Base-by-base conservation (phyloP, 768 basidiomycete species). In the Crassisporium funariophilum region DNA sequence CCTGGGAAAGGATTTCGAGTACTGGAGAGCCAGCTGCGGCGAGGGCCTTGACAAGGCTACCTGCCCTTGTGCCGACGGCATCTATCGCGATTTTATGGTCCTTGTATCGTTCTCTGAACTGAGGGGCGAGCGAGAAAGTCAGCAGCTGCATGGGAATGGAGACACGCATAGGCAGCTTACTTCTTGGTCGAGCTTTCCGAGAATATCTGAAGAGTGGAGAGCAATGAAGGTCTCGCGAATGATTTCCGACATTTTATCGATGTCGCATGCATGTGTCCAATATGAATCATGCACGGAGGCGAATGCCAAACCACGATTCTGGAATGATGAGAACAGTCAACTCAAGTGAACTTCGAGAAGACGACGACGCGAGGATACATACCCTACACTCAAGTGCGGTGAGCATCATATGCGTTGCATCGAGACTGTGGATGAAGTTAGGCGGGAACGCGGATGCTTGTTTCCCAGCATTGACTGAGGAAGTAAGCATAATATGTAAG, bases 231-330 rank as follows among this genome's bases (percentile, higher is more conserved):
- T 92, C 35, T 95, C 88, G 21, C 95, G 87, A 58, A 98, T 95
- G 56, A 89, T 76, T 37, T 73, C 75, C 0, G 91, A 89, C 93
- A 98, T 95, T 41, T 82, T 70, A 67, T 97, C 91, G 44, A 98
- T 86, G 54, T 77, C 80, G 35, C 72, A 80, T 0, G 97, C 88
- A 61, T 99, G 97, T 3, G 95, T 98, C 97, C 97, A 99, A 69
- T 98, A 99, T 1, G 97, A 98, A 62, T 99, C 97, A 62, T 99
- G 97, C 9, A 99, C 97, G 1, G 93, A 90, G 1, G 95, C 95
- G 64, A 98, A 98, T 0, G 86, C 84, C 54, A 99, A 60, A 27
- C 74, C 76, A 58, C 79, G 80, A 10, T 84, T 79, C 89, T 93
- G 57, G 2, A 29, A 13, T 43, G 10, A 33, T 27, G 10, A 41